A percentile compares a stretch with the other conserved stretches of the same genome.
These are phyloP conservation scores for Aspergillus tanneri DNA, from an alignment of 2,329 filamentous ascomycete species.

Conservation along the genomic window DNA sequence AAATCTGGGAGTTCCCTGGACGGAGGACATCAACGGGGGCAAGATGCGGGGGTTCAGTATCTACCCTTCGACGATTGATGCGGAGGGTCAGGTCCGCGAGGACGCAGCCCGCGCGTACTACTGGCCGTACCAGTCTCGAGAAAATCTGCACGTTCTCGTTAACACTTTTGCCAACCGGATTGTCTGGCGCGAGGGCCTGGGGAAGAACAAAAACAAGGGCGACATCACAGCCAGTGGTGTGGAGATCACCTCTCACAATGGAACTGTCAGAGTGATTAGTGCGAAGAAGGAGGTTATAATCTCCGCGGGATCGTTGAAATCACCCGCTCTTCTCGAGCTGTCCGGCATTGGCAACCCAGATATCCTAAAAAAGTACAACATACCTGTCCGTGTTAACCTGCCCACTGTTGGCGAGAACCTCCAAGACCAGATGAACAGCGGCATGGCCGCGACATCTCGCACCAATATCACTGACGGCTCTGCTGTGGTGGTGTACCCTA, in stretches of 20 bases:
- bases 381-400: conserved; percentile 29
- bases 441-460: not conserved
- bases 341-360: conserved; percentile 56
- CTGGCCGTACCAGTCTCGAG: conserved; percentile 42
- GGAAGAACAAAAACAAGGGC: conserved; percentile 29
- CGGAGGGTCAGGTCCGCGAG: conserved; percentile 40
- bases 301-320: conserved; percentile 58
- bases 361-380: conserved; percentile 28
- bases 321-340: conserved; percentile 58
- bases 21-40: conserved; percentile 47
- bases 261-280: conserved; percentile 14
- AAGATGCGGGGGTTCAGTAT: conserved; percentile 46
- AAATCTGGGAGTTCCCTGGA: conserved; percentile 40
- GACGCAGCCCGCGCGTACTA: conserved; percentile 53
- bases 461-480: conserved; percentile 4
- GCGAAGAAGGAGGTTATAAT: conserved; percentile 57
- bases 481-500: conserved; percentile 7
- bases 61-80: conserved; percentile 46
- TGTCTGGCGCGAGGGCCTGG: conserved; percentile 44
- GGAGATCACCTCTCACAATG: conserved; percentile 3
- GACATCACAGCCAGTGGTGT: conserved; percentile 10
- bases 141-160: conserved; percentile 47
- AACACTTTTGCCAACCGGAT: conserved; percentile 46
- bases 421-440: conserved; percentile 13
- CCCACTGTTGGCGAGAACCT: conserved; percentile 45